These are phyloP conservation scores for Centaurea solstitialis DNA, from an alignment of 129 eudicot species.

Conservation along the genomic window DNA sequence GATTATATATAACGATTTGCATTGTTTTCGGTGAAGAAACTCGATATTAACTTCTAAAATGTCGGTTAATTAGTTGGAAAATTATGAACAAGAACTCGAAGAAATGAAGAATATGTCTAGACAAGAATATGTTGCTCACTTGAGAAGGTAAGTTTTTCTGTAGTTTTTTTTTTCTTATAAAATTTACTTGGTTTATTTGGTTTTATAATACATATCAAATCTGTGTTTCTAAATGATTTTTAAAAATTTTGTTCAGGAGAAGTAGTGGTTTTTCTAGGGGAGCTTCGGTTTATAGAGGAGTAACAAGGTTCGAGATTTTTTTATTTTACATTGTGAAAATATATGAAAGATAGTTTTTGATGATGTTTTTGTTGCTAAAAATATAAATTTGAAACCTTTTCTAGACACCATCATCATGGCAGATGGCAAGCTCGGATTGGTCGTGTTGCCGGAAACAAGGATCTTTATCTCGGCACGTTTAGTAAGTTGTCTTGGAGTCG, in stretches of 20 bases:
- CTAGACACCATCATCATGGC: slow-evolving; percentile 95
- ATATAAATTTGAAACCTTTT: slow-evolving; percentile 4
- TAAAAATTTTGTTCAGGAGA: slow-evolving; percentile 43
- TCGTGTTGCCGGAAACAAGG: slow-evolving; percentile 92
- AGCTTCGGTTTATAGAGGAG: slow-evolving; percentile 93
- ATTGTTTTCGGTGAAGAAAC: neutral
- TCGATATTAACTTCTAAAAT: neutral
- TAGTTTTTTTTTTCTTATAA: neutral
- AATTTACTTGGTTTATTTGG: neutral
- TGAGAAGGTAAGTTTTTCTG: slow-evolving; percentile 50
- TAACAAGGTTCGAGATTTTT: slow-evolving; percentile 66
- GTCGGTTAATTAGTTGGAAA: slow-evolving; percentile 51
- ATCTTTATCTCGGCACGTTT: slow-evolving; percentile 89
- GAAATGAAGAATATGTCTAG: slow-evolving; percentile 78
- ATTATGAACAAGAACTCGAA: slow-evolving; percentile 67
- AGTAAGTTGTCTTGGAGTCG: slow-evolving; percentile 45
- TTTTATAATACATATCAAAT: neutral
- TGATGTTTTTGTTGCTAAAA: neutral
- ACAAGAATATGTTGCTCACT: slow-evolving; percentile 80
- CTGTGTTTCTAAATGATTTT: slow-evolving; percentile 1
- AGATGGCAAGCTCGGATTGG: slow-evolving; percentile 98
- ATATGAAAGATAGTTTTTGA: neutral
- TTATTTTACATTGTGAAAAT: neutral
- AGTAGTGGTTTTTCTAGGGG: slow-evolving; percentile 97
- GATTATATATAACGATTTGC: neutral